phyloP scores from a whole-genome alignment of 805 yeast species.

The Hanseniaspora pseudoguilliermondii region DNA sequence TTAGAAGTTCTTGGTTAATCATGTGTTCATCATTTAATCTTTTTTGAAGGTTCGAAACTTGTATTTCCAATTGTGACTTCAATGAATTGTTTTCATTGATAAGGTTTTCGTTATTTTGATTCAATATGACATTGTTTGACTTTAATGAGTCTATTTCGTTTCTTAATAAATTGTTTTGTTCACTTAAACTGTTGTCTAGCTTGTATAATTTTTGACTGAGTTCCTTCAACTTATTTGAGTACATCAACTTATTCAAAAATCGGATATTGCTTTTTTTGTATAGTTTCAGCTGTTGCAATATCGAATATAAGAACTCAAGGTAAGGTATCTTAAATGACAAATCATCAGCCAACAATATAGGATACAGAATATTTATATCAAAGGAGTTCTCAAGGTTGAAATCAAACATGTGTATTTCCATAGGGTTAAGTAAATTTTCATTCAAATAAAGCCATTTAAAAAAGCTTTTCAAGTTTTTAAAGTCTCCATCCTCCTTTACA shows the following conservation, averaged over 20 bases:
- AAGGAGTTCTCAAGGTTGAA: conserved; percentile 38
- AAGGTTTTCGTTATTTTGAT: conserved; percentile 5
- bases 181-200: conserved; percentile 1
- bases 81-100: conserved; percentile 12
- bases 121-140: conserved; percentile 7
- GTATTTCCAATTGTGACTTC: conserved; percentile 7
- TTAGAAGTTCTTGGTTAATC: not conserved
- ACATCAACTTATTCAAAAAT: not conserved
- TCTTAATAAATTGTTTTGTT: not conserved
- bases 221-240: conserved; percentile 16
- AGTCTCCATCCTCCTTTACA: conserved; percentile 26
- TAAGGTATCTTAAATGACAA: conserved; percentile 78
- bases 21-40: conserved; percentile 1
- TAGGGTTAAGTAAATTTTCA: conserved; percentile 29
- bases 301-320: conserved; percentile 73
- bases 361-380: conserved; percentile 70
- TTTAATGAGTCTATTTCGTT: not conserved
- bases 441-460: conserved; percentile 32
- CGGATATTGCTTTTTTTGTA: conserved; percentile 30
- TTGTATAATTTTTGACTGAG: conserved; percentile 19
- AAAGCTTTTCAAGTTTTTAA: conserved; percentile 50
- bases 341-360: conserved; percentile 83
- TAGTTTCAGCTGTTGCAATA: conserved; percentile 49
- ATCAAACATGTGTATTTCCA: conserved; percentile 30
- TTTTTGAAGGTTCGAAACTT: conserved; percentile 7